phyloP scores from a whole-genome alignment of 1,139 yeast species.

The Pneumocystis sp. region DNA sequence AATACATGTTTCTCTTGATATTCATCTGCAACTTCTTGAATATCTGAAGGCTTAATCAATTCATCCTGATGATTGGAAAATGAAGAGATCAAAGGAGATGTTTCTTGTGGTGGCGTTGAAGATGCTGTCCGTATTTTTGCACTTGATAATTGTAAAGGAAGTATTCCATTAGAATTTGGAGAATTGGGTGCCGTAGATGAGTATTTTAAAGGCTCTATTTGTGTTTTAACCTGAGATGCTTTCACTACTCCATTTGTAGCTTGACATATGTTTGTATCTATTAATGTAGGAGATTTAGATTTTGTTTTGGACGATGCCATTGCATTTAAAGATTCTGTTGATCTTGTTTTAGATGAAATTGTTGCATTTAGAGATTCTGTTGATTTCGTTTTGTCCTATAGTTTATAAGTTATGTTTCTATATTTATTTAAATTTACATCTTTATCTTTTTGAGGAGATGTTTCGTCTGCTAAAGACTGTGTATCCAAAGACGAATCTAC shows the following conservation, averaged over 20 bases:
- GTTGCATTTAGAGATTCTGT: constrained; percentile 12
- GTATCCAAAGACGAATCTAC: constrained; percentile 14
- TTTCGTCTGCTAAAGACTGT: background rate
- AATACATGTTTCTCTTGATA: constrained; percentile 1
- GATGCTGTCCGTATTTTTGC: constrained; percentile 11
- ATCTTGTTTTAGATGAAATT: constrained; percentile 8
- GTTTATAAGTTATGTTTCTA: background rate
- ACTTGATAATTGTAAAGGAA: constrained; percentile 9
- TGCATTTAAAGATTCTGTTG: constrained; percentile 10
- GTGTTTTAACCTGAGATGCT: constrained; percentile 14
- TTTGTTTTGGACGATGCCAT: constrained; percentile 12
- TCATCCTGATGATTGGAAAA: background rate
- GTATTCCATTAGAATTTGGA: constrained; percentile 7
- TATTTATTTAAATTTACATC: background rate
- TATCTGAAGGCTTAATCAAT: background rate
- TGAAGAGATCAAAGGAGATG: background rate
- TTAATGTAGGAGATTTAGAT: constrained; percentile 14
- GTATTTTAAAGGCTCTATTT: background rate
- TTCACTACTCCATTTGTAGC: constrained; percentile 19
- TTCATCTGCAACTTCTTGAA: constrained; percentile 1
- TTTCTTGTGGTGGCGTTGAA: constrained; percentile 7
- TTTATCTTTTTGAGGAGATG: background rate
- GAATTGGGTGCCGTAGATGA: constrained; percentile 6
- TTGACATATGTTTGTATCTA: constrained; percentile 5
- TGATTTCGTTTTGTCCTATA: constrained; percentile 9